A percentile compares a stretch with the other conserved stretches of the same genome.
phyloP scores from a whole-genome alignment of 2,329 filamentous ascomycete genomes.

The Claviceps capensis region DNA sequence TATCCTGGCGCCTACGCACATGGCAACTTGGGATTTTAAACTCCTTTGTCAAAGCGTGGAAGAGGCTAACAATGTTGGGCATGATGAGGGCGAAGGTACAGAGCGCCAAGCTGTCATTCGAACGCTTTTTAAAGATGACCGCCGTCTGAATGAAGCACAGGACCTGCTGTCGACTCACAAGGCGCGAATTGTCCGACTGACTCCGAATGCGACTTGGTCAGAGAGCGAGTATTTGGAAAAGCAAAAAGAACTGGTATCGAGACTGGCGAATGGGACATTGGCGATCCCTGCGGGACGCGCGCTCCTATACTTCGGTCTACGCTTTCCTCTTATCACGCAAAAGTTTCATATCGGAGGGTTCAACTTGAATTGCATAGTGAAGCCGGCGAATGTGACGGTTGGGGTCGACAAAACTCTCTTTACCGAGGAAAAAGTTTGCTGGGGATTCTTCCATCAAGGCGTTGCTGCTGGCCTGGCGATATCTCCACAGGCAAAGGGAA shows the following conservation, averaged over 20 bases:
- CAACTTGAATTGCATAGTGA: slow-evolving; percentile 82
- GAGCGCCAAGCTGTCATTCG: slow-evolving; percentile 74
- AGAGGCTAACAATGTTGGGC: slow-evolving; percentile 42
- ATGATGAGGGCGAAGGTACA: slow-evolving; percentile 69
- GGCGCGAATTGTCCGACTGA: slow-evolving; percentile 63
- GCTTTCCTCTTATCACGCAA: slow-evolving; percentile 81
- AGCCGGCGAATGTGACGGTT: slow-evolving; percentile 80
- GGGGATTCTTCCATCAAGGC: slow-evolving; percentile 97
- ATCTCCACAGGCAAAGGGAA: slow-evolving; percentile 76
- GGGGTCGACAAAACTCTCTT: slow-evolving; percentile 81
- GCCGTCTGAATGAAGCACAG: slow-evolving; percentile 75
- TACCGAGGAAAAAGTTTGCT: slow-evolving; percentile 92
- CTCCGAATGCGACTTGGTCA: slow-evolving; percentile 61
- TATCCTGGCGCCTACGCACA: slow-evolving; percentile 44
- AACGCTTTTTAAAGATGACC: slow-evolving; percentile 82
- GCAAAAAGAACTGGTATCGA: slow-evolving; percentile 80
- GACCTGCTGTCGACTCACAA: slow-evolving; percentile 75
- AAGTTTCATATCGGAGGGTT: slow-evolving; percentile 84
- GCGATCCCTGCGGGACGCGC: slow-evolving; percentile 80
- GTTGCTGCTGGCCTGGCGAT: slow-evolving; percentile 88
- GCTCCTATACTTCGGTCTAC: slow-evolving; percentile 76
- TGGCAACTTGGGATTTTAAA: slow-evolving; percentile 59
- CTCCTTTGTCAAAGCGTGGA: slow-evolving; percentile 60
- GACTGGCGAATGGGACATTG: slow-evolving; percentile 73
- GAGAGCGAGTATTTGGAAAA: slow-evolving; percentile 82